A percentile compares a stretch with the other conserved stretches of the same genome.
Evolutionary conservation across 148 eudicot species (phyloP).

Genomic region (Chenopodium quinoa): DNA sequence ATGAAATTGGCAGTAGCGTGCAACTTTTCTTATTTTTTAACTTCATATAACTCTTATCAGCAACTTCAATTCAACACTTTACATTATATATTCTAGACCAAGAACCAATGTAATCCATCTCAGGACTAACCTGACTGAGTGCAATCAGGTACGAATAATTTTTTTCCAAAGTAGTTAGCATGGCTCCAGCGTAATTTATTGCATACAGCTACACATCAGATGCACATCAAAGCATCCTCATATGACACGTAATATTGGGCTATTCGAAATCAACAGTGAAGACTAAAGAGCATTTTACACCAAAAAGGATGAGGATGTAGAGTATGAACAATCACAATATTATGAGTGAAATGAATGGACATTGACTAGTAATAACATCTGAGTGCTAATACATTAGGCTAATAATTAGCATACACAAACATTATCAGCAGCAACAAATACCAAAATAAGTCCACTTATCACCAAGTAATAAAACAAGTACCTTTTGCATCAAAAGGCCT

Average conservation of each 20-base stretch:
- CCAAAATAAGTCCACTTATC: neutral
- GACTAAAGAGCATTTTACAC: neutral
- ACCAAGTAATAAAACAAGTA: constrained; percentile 8
- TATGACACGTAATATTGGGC: no score
- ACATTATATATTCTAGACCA: neutral
- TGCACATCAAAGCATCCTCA: no score
- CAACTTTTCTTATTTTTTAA: no score
- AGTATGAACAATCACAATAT: neutral
- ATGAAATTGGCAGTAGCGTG: neutral
- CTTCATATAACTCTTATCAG: no score
- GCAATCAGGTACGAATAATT: neutral
- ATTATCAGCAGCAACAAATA: neutral
- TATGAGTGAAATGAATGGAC: neutral
- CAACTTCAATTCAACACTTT: neutral
- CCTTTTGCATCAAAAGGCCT: constrained; percentile 90
- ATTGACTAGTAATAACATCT: neutral
- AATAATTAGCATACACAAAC: neutral
- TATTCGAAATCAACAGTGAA: neutral
- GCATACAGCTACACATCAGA: no score
- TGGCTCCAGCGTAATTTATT: no score
- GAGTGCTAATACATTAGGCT: neutral
- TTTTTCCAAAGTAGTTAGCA: neutral
- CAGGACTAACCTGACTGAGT: neutral
- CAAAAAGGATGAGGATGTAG: neutral
- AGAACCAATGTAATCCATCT: neutral